A percentile compares a stretch with the other conserved stretches of the same genome.
phyloP scores from a whole-genome alignment of 106 monocot genomes.

The Narthecium ossifragum region DNA sequence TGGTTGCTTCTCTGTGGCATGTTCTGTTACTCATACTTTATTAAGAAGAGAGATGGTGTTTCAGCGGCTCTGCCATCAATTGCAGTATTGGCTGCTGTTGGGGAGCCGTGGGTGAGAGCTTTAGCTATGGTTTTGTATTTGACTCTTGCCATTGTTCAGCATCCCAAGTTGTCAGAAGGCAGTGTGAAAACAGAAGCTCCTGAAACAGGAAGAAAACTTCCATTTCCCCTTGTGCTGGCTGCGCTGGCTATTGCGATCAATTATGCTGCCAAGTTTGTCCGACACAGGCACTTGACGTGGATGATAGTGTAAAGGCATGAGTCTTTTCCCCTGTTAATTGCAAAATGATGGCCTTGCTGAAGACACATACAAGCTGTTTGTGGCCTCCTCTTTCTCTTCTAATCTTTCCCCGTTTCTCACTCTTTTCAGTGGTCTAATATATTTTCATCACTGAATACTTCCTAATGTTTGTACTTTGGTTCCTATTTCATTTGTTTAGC shows the following conservation, averaged over 20 bases:
- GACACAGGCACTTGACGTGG: constrained; percentile 72
- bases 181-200: background rate
- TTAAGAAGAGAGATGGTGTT: constrained; percentile 41
- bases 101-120: constrained; percentile 69
- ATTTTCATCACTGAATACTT: no score
- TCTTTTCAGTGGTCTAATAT: no score
- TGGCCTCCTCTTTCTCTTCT: no score
- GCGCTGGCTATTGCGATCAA: constrained; percentile 59
- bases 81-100: constrained; percentile 48
- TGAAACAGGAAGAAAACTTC: constrained; percentile 15
- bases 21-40: constrained; percentile 44
- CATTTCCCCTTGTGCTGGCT: constrained; percentile 45
- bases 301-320: constrained; percentile 64
- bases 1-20: constrained; percentile 31
- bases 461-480: no score
- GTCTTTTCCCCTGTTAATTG: no score
- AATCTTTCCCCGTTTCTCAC: no score
- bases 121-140: constrained; percentile 41
- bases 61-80: constrained; percentile 53
- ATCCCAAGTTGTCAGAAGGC: constrained; percentile 34
- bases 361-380: no score
- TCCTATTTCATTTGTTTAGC: no score
- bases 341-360: no score
- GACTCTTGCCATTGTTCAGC: constrained; percentile 47
- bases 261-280: constrained; percentile 62